Evolutionary conservation across 2,329 filamentous ascomycete species (phyloP).

Genomic region (Arachnomyces sp.): DNA sequence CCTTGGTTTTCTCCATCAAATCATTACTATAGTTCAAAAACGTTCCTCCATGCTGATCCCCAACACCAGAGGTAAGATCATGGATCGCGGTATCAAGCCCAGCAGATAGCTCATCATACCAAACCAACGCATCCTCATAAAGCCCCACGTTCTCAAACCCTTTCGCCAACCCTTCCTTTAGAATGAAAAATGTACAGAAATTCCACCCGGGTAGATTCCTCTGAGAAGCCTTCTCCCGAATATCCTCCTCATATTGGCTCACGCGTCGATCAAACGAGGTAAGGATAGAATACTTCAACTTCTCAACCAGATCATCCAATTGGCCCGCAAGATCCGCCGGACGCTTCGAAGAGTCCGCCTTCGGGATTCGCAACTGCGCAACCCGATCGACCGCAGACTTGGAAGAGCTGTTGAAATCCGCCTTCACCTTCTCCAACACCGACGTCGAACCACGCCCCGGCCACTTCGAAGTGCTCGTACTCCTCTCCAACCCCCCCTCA

Average conservation of each 20-base stretch:
- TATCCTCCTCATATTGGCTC: slow-evolving; percentile 92
- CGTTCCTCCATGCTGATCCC: slow-evolving; percentile 61
- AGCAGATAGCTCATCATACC: slow-evolving; percentile 87
- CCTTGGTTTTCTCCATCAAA: slow-evolving; percentile 54
- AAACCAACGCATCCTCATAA: slow-evolving; percentile 87
- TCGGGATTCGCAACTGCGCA: slow-evolving; percentile 71
- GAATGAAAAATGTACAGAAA: slow-evolving; percentile 97
- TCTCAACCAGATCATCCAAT: slow-evolving; percentile 75
- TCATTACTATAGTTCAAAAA: slow-evolving; percentile 69
- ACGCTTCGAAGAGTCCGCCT: slow-evolving; percentile 51
- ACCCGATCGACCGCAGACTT: slow-evolving; percentile 71
- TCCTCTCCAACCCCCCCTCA: slow-evolving; percentile 54
- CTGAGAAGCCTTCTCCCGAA: slow-evolving; percentile 86
- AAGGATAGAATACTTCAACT: slow-evolving; percentile 80
- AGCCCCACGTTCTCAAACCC: slow-evolving; percentile 95
- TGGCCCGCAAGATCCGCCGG: slow-evolving; percentile 72
- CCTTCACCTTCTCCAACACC: slow-evolving; percentile 78
- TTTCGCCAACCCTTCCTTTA: slow-evolving; percentile 88
- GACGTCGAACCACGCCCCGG: slow-evolving; percentile 69
- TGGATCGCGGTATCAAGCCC: slow-evolving; percentile 76
- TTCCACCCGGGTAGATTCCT: slow-evolving; percentile 90
- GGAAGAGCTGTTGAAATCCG: slow-evolving; percentile 76
- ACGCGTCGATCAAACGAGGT: slow-evolving; percentile 86
- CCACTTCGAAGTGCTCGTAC: slow-evolving; percentile 62
- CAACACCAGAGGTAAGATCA: slow-evolving; percentile 58